Conservation (phyloP, 2,329 filamentous ascomycete genomes). For the Verticillium dahliae region DNA sequence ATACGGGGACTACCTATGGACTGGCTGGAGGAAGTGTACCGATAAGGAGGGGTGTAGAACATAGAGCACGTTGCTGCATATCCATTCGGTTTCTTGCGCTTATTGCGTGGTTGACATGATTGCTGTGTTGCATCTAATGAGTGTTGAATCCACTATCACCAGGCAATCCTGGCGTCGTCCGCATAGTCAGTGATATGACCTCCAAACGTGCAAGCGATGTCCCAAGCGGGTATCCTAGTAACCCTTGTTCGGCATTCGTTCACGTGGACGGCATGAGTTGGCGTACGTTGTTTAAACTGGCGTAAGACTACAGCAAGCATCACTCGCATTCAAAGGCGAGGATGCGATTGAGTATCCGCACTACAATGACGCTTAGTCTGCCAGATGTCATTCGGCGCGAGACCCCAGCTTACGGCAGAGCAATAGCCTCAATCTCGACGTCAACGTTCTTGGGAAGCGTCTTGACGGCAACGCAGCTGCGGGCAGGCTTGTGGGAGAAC, state of each 20-base stretch:
- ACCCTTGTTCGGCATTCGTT: too few relatives aligned
- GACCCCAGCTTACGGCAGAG: constrained; percentile 45
- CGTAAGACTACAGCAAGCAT: not conserved
- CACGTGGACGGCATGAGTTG: not conserved
- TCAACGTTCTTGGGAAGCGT: constrained; percentile 79
- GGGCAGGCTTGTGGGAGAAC: constrained; percentile 78
- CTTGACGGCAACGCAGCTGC: constrained; percentile 86
- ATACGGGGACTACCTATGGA: not conserved
- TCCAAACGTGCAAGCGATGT: too few relatives aligned
- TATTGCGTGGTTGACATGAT: not conserved
- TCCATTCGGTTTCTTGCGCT: not conserved
- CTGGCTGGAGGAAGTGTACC: constrained; percentile 4
- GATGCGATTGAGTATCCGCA: not conserved
- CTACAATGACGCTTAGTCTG: not conserved
- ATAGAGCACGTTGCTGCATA: constrained; percentile 12
- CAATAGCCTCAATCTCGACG: constrained; percentile 87
- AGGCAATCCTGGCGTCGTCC: too few relatives aligned
- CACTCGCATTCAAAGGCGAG: not conserved
- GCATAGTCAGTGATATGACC: too few relatives aligned
- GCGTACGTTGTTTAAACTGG: not conserved
- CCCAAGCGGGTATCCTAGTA: too few relatives aligned
- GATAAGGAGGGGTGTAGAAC: constrained; percentile 14
- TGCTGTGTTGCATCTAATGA: not conserved
- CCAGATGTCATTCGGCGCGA: not conserved
- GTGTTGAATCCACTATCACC: too few relatives aligned